These are phyloP conservation scores for Paramyrothecium sp. DNA, from an alignment of 2,329 filamentous ascomycete genomes.

Conservation along the genomic window DNA sequence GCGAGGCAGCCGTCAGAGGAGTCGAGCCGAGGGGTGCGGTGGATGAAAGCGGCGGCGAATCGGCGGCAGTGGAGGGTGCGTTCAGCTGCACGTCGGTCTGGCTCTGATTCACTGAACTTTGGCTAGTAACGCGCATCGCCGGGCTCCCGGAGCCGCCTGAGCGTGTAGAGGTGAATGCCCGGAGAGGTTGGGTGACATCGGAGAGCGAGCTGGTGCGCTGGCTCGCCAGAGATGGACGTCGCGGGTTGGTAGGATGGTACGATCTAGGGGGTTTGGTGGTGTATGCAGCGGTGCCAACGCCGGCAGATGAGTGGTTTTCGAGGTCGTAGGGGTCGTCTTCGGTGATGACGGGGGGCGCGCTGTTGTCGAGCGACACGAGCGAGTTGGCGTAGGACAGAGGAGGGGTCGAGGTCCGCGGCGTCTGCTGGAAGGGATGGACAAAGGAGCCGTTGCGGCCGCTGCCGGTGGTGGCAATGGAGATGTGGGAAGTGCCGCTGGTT, in stretches of 20 bases:
- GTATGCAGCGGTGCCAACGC: conserved; percentile 5
- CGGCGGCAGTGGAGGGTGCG: conserved; percentile 21
- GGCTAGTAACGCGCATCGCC: conserved; percentile 31
- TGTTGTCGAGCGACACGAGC: conserved; percentile 47
- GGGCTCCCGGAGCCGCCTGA: conserved; percentile 12
- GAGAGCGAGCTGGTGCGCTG: conserved; percentile 32
- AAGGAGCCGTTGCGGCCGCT: conserved; percentile 53
- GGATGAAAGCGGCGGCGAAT: conserved; percentile 23
- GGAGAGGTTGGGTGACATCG: conserved; percentile 27
- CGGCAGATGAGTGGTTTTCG: conserved; percentile 12
- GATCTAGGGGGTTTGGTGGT: conserved; percentile 3
- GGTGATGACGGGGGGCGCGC: conserved; percentile 45
- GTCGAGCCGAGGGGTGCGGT: conserved; percentile 21
- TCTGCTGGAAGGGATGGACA: conserved; percentile 65
- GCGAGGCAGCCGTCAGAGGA: conserved; percentile 17
- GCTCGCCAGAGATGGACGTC: conserved; percentile 27
- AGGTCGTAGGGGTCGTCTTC: conserved; percentile 43
- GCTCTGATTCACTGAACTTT: conserved; percentile 37
- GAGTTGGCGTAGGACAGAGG: conserved; percentile 59
- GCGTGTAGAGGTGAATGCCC: conserved; percentile 19
- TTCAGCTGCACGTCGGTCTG: conserved; percentile 47
- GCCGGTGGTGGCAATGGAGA: conserved; percentile 53
- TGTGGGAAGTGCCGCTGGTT: conserved; percentile 56
- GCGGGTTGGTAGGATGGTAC: conserved; percentile 15
- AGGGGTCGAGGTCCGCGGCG: conserved; percentile 58